A percentile compares a stretch with the other conserved stretches of the same genome.
phyloP scores from a whole-genome alignment of 768 basidiomycete species.

The Podaxis mareebaensis region DNA sequence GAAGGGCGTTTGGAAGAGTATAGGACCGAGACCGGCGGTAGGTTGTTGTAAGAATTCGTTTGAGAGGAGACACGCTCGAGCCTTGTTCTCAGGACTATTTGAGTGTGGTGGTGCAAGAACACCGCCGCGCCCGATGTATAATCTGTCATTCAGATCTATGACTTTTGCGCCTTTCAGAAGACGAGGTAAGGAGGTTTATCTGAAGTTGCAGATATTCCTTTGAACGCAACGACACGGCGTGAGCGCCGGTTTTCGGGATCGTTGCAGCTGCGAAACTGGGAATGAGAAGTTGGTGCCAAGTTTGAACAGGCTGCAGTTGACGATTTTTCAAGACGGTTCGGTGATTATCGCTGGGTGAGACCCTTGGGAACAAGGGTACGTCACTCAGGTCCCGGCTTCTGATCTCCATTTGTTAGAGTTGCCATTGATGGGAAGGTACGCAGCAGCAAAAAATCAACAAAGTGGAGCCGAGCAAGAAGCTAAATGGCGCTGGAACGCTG shows the following conservation, averaged over 20 bases:
- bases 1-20: not conserved
- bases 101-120: too few relatives aligned
- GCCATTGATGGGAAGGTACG: not conserved
- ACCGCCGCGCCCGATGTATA: too few relatives aligned
- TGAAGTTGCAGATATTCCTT: too few relatives aligned
- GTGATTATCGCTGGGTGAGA: not conserved
- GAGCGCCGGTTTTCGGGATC: not conserved
- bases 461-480: conserved; percentile 2
- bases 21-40: too few relatives aligned
- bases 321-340: not conserved
- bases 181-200: too few relatives aligned
- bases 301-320: too few relatives aligned
- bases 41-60: too few relatives aligned
- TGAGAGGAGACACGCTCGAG: too few relatives aligned
- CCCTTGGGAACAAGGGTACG: not conserved
- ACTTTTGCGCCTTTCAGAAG: too few relatives aligned
- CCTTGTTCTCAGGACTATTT: too few relatives aligned
- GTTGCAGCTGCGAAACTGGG: not conserved
- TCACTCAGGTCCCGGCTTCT: not conserved
- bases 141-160: too few relatives aligned
- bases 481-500: not conserved
- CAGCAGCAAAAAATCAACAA: not conserved
- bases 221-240: too few relatives aligned
- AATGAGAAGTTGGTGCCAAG: not conserved
- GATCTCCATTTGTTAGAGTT: conserved; percentile 11